Evolutionary conservation across 345 rosid genomes (phyloP).

Genomic region (Ailanthus altissimus): DNA sequence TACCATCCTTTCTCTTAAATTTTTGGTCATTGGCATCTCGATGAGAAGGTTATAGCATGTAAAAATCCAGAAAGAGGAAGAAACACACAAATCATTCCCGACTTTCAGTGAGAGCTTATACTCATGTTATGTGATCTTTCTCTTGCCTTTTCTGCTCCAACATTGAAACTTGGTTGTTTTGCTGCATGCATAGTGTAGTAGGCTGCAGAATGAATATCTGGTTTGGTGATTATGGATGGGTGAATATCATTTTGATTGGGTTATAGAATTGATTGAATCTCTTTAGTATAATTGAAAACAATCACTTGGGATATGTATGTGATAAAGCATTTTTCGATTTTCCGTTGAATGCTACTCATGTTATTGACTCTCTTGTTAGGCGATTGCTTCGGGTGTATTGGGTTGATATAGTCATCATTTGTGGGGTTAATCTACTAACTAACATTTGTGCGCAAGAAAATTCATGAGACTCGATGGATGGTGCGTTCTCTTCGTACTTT

Average conservation of each 20-base stretch:
- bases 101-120: conserved; percentile 1
- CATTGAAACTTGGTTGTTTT: neutral
- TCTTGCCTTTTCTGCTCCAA: conserved; percentile 6
- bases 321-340: neutral
- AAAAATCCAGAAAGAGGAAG: conserved; percentile 5
- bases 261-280: conserved; percentile 6
- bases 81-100: neutral
- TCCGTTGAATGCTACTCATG: neutral
- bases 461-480: too few species aligned
- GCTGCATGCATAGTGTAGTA: conserved; percentile 23
- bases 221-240: neutral
- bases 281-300: neutral
- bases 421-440: too few species aligned
- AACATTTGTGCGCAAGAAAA: too few species aligned
- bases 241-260: neutral
- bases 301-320: neutral
- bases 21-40: conserved; percentile 73
- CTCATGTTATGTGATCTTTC: neutral
- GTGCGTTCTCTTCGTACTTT: too few species aligned
- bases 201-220: conserved; percentile 12
- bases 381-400: too few species aligned
- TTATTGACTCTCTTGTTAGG: neutral
- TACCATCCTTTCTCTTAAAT: conserved; percentile 69
- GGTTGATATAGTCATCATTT: too few species aligned
- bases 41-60: conserved; percentile 25